Percentiles rank a stretch among this genome's conserved stretches.
Evolutionary conservation across 1,139 yeast species (phyloP).

Genomic region (Eremothecium cymbalariae): DNA sequence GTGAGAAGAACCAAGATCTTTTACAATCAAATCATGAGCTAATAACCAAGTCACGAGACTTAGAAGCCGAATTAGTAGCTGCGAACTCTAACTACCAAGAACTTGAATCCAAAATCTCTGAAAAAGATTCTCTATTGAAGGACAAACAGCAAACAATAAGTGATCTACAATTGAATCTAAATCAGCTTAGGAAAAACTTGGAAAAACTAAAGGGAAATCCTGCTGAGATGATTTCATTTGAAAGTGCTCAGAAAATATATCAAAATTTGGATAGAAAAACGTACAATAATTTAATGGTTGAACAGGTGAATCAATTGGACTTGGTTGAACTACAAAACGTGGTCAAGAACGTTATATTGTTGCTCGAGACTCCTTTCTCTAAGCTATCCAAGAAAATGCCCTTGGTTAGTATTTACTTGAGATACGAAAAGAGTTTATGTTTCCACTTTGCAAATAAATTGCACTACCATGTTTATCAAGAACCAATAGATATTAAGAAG

Average conservation of each 20-base stretch:
- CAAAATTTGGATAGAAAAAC: slow-evolving; percentile 13
- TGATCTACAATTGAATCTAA: slow-evolving; percentile 9
- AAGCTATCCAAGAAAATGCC: slow-evolving; percentile 27
- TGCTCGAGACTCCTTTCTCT: slow-evolving; percentile 29
- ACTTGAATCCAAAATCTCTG: slow-evolving; percentile 2
- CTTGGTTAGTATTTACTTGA: slow-evolving; percentile 24
- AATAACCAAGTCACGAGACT: slow-evolving; percentile 2
- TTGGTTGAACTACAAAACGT: slow-evolving; percentile 28
- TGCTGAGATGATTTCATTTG: slow-evolving; percentile 13
- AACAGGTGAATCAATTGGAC: slow-evolving; percentile 22
- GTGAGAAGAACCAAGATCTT: slow-evolving; percentile 6
- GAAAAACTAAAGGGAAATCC: slow-evolving; percentile 12
- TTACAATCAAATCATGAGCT: slow-evolving; percentile 3
- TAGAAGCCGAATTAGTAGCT: slow-evolving; percentile 2
- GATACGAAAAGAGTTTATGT: slow-evolving; percentile 27
- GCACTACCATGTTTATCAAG: slow-evolving; percentile 23
- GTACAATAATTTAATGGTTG: slow-evolving; percentile 24
- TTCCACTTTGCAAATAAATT: slow-evolving; percentile 28
- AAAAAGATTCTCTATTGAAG: slow-evolving; percentile 6
- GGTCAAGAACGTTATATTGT: slow-evolving; percentile 27
- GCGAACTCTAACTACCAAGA: not conserved
- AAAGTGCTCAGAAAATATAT: slow-evolving; percentile 15
- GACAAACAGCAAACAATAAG: slow-evolving; percentile 13
- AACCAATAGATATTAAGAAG: slow-evolving; percentile 22
- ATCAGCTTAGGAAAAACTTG: slow-evolving; percentile 8